Evolutionary conservation across 1,284 basidiomycete genomes (phyloP), one percentile per base, ranked within the genome.

Genomic region (Melampsora medusae): DNA sequence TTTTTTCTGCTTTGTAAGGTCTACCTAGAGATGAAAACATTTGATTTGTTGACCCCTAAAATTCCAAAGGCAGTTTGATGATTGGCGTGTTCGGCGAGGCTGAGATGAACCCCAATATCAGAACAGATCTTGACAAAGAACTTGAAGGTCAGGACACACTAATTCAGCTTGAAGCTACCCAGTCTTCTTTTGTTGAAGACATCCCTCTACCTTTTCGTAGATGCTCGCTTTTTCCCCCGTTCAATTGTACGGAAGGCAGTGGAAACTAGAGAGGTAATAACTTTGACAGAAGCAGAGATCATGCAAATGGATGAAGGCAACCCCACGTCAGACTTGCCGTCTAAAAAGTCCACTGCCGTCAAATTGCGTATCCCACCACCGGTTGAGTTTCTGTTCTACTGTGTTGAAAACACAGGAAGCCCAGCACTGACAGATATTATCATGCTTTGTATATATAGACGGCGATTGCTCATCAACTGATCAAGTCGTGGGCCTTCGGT

Each of bases 51-150:
- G 38, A 42, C 38, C 38, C 38, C 38, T 42, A 12, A 42, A 42
- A 4, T 12, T 12, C 38, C 5, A 33, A 35, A 70, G 69, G 69
- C 48, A 70, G 69, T 60, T 70, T 70, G 28, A 70, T 70, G 69
- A 70, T 70, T 2, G 69, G 69, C 81, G 84, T 83, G 1, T 80
- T 82, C 16, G 91, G 91, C 5, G 86, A 87, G 62, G 90, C 89
- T 3, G 91, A 92, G 82, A 78, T 78, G 38, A 85, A 87, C 12
- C 86, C 91, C 67, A 87, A 87, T 2, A 90, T 98, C 79, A 88
- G 93, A 14, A 86, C 88, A 14, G 95, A 98, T 83, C 87, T 99
- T 17, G 96, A 98, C 82, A 96, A 97, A 80, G 96, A 99, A 85
- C 88, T 99, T n/a, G 90, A 91, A 82, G 91, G 92, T 91, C 79